These are phyloP conservation scores for Phytopythium mirpurense DNA, from an alignment of 352 stramenopile species.

Conservation along the genomic window DNA sequence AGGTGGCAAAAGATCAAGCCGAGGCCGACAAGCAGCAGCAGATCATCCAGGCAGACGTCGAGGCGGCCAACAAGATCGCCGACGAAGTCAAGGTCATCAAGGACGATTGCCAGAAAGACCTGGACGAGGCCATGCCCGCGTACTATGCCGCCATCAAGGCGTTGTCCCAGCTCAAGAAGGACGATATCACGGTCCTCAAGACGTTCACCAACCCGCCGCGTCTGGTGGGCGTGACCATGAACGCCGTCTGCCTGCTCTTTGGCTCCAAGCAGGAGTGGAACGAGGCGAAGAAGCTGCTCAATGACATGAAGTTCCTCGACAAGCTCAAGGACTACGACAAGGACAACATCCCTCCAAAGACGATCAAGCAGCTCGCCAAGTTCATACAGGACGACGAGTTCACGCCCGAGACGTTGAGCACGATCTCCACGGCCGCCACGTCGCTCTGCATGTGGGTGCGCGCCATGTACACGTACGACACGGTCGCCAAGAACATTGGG, in stretches of 20 bases:
- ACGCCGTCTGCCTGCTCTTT: slow-evolving; percentile 90
- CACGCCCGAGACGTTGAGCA: slow-evolving; percentile 86
- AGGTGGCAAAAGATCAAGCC: slow-evolving; percentile 90
- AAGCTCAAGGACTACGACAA: slow-evolving; percentile 87
- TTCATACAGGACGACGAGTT: slow-evolving; percentile 90
- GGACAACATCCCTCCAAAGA: slow-evolving; percentile 85
- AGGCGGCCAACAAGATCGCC: slow-evolving; percentile 89
- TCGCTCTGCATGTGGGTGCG: slow-evolving; percentile 94
- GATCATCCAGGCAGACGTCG: slow-evolving; percentile 88
- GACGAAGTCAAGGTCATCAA: slow-evolving; percentile 92
- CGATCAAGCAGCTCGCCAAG: slow-evolving; percentile 86
- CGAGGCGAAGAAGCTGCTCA: slow-evolving; percentile 88
- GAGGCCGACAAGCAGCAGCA: slow-evolving; percentile 90
- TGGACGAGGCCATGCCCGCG: slow-evolving; percentile 91
- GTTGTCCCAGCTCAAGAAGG: slow-evolving; percentile 89
- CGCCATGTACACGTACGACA: slow-evolving; percentile 93
- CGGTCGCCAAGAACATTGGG: slow-evolving; percentile 91
- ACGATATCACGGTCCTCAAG: slow-evolving; percentile 91
- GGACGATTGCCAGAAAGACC: slow-evolving; percentile 91
- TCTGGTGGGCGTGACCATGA: slow-evolving; percentile 89
- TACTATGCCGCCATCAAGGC: slow-evolving; percentile 91
- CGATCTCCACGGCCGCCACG: slow-evolving; percentile 86
- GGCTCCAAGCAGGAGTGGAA: slow-evolving; percentile 89
- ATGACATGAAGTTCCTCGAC: slow-evolving; percentile 91
- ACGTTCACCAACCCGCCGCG: slow-evolving; percentile 89